Conservation (phyloP, 306 rosid genomes). For the Glycine soja region DNA sequence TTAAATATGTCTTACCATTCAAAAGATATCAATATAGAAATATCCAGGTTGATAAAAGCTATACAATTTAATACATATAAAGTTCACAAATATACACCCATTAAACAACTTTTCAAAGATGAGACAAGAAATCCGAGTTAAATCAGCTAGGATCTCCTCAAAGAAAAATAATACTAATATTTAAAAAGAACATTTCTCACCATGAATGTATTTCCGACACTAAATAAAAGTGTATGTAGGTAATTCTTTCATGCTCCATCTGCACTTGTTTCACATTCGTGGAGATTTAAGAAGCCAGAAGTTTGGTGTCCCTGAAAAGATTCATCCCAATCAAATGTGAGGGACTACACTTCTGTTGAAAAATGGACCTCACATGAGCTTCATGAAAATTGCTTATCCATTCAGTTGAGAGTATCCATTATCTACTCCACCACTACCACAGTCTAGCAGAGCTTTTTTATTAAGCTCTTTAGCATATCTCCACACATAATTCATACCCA, state of each 20-base stretch:
- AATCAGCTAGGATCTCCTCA: too few relatives aligned
- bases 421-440: constrained; percentile 70
- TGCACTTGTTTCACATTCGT: constrained; percentile 31
- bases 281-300: constrained; percentile 44
- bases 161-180: too few relatives aligned
- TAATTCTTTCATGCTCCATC: too few relatives aligned
- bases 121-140: too few relatives aligned
- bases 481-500: constrained; percentile 97
- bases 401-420: constrained; percentile 67
- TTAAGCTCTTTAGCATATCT: constrained; percentile 79
- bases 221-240: too few relatives aligned
- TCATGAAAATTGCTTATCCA: constrained; percentile 50
- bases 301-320: constrained; percentile 31
- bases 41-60: too few relatives aligned
- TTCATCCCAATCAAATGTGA: constrained; percentile 19
- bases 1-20: constrained; percentile 41
- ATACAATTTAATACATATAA: too few relatives aligned
- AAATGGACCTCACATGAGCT: constrained; percentile 46
- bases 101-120: too few relatives aligned
- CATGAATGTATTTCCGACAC: too few relatives aligned
- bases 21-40: too few relatives aligned
- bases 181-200: too few relatives aligned
- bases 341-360: constrained; percentile 40
- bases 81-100: too few relatives aligned
- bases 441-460: constrained; percentile 69